Percentiles rank a stretch among this genome's conserved stretches.
phyloP scores from a whole-genome alignment of 2,329 filamentous ascomycete genomes.

The Penicillium aurantiogriseum region DNA sequence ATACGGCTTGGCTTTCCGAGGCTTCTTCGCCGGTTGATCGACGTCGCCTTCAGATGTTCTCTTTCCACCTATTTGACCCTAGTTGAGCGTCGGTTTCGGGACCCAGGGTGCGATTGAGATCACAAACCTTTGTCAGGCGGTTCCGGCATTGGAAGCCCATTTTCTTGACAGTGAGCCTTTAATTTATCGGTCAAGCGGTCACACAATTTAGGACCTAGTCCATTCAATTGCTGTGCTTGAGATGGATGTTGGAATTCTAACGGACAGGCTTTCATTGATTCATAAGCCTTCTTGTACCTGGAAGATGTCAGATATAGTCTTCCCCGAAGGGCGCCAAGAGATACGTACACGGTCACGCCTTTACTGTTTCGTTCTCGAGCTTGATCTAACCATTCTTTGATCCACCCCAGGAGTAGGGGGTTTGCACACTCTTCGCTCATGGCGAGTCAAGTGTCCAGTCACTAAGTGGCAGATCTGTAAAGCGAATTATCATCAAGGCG shows the following conservation, averaged over 20 bases:
- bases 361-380: constrained; percentile 69
- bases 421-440: constrained; percentile 59
- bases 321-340: background rate
- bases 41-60: constrained; percentile 31
- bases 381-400: constrained; percentile 73
- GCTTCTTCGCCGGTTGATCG: constrained; percentile 55
- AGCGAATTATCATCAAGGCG: background rate
- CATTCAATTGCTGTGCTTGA: constrained; percentile 69
- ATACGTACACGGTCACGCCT: constrained; percentile 55
- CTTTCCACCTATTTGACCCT: constrained; percentile 24
- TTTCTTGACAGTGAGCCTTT: constrained; percentile 59
- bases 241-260: constrained; percentile 69
- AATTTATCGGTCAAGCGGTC: constrained; percentile 63
- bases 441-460: background rate
- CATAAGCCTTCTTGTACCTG: constrained; percentile 73
- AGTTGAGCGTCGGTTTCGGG: constrained; percentile 17
- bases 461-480: background rate
- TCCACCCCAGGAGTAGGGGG: constrained; percentile 68
- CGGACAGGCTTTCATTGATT: constrained; percentile 73
- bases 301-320: constrained; percentile 8
- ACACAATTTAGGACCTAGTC: constrained; percentile 70
- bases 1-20: constrained; percentile 60
- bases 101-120: constrained; percentile 1
- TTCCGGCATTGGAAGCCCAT: constrained; percentile 67
- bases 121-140: constrained; percentile 49